These are phyloP conservation scores for Aspergillus olivimuriae DNA, from an alignment of 495 filamentous ascomycete genomes.

Conservation along the genomic window DNA sequence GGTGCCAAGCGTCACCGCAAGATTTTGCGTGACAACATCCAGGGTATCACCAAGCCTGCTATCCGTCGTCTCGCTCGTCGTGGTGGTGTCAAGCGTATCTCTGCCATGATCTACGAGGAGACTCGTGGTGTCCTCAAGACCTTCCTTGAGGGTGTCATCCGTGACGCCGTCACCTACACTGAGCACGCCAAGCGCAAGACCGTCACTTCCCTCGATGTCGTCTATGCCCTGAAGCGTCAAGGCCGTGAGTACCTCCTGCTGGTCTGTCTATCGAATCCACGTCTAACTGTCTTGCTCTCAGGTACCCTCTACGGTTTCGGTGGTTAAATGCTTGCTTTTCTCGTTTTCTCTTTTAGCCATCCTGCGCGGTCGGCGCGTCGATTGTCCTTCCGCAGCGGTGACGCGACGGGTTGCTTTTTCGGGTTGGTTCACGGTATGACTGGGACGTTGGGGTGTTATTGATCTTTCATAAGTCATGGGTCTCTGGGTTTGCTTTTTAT, in stretches of 20 bases:
- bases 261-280: slow-evolving; percentile 9
- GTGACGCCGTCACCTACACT: slow-evolving; percentile 98
- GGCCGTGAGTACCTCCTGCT: slow-evolving; percentile 54
- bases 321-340: slow-evolving; percentile 62
- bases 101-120: slow-evolving; percentile 97
- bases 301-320: slow-evolving; percentile 97
- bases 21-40: slow-evolving; percentile 98
- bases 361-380: slow-evolving; percentile 33
- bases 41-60: slow-evolving; percentile 99
- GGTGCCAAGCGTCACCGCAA: slow-evolving; percentile 87
- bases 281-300: slow-evolving; percentile 22
- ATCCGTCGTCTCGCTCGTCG: slow-evolving; percentile 99
- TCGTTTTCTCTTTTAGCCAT: slow-evolving; percentile 25
- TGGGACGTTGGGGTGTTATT: slow-evolving; percentile 50
- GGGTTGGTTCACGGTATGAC: slow-evolving; percentile 45
- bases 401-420: slow-evolving; percentile 37
- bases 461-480: slow-evolving; percentile 43
- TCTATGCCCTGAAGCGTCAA: slow-evolving; percentile 96
- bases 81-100: slow-evolving; percentile 99
- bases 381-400: slow-evolving; percentile 26
- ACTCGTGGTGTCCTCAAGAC: slow-evolving; percentile 99
- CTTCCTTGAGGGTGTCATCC: slow-evolving; percentile 99
- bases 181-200: slow-evolving; percentile 99
- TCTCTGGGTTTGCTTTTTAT: slow-evolving; percentile 44
- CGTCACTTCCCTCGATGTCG: slow-evolving; percentile 93